Conservation (phyloP, 768 basidiomycete species). For the Lactarius sanguifluus region DNA sequence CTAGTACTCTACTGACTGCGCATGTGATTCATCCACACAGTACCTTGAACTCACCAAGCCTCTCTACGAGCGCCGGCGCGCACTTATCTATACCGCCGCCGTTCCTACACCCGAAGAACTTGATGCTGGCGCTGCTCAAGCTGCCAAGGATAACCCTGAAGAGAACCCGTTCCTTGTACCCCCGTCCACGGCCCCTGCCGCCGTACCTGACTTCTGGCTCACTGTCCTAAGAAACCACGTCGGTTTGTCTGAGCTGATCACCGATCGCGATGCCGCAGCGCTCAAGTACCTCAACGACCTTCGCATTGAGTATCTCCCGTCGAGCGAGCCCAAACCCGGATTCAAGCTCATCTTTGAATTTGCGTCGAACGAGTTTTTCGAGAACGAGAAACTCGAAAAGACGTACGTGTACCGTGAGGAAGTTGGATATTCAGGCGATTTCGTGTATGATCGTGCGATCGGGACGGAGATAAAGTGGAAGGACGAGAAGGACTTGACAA, state of each 20-base stretch:
- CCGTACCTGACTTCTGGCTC: conserved; percentile 97
- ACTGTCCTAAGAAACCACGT: conserved; percentile 93
- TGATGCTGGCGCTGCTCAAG: conserved; percentile 70
- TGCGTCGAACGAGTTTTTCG: conserved; percentile 81
- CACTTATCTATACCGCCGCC: conserved; percentile 76
- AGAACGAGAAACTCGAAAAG: conserved; percentile 81
- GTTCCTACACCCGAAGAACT: conserved; percentile 81
- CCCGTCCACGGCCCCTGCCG: conserved; percentile 36
- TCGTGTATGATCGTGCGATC: conserved; percentile 91
- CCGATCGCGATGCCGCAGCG: conserved; percentile 85
- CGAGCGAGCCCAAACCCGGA: conserved; percentile 71
- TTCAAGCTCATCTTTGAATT: conserved; percentile 91
- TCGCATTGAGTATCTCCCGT: conserved; percentile 69
- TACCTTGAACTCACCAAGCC: conserved; percentile 78
- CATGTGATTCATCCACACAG: conserved; percentile 38
- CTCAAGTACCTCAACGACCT: conserved; percentile 84
- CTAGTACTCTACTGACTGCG: conserved; percentile 1
- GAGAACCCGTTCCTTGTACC: conserved; percentile 52
- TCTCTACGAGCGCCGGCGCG: conserved; percentile 81
- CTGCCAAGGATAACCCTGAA: conserved; percentile 72
- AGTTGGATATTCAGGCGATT: conserved; percentile 95
- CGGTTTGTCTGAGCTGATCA: conserved; percentile 84
- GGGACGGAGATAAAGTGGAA: conserved; percentile 96
- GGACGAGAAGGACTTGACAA: conserved; percentile 96
- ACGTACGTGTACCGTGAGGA: conserved; percentile 93